Evolutionary conservation across 2,329 filamentous ascomycete species (phyloP), one percentile per base, ranked within the genome.

Genomic region (Arthrobotrys pseudoclavata): DNA sequence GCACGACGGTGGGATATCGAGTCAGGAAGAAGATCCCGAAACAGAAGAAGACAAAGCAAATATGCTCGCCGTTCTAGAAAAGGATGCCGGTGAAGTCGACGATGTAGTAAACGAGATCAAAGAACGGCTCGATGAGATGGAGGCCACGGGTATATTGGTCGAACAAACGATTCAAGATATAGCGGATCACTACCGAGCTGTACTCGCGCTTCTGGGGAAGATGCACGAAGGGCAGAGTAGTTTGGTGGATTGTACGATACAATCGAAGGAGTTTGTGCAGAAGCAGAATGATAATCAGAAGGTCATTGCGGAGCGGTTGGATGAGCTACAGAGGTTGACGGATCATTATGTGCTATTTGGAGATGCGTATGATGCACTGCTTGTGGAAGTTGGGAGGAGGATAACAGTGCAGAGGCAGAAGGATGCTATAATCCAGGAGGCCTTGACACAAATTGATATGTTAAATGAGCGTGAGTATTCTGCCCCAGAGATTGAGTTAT

Each of bases 331-430:
- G 63, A 89, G 89, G 22, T 88, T 97, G 81, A 87, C 90, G 10
- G 86, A 89, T n/a, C 93, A 97, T 81, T 98, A 97, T 83, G 91
- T 95, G 77, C 90, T 91, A 18, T 99, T 98, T 81, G 87, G 92
- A 20, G 88, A 89, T 64, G 93, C 94, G 0, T 98, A 99, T 82
- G 91, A 93, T 80, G 90, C 91, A 20, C 86, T 99, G 12, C 87
- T 97, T 24, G 87, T 97, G 0, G 96, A 99, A 83, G 91, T 94
- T 4, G 91, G 91, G 64, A 87, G 96, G 24, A 88, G 96, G 9
- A 89, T 89, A 76, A 86, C 87, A 13, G 89, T 92, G 40, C 92
- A 96, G 81, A 89, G 91, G 34, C 90, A 91, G 79, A 91, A 96
- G 64, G 87, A 90, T 80, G 87, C 86, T 50, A 89, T 97, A 26